Base-by-base conservation (phyloP, 306 rosid species). In the Prunus mume region DNA sequence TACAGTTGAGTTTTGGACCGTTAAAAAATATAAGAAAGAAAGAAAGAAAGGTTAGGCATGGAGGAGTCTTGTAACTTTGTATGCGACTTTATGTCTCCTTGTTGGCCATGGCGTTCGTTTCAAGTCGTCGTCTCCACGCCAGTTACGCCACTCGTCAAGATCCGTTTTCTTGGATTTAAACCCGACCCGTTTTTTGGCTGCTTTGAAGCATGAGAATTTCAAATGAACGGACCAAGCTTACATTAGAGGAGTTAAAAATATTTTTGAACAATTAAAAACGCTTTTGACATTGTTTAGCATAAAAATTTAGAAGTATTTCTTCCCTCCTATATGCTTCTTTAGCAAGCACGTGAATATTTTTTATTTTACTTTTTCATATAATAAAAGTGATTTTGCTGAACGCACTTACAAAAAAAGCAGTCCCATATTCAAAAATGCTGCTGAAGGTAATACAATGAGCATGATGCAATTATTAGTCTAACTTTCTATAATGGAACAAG, bases 61-160 rank as follows among this genome's bases (percentile, higher is more conserved):
- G 41, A 54, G 34, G 9, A 5, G 2, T 9, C 9, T 22, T 61
- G 54, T 9, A 55, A 63, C 11, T 63, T 63, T 58, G 9, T 4
- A 47, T 15, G 76, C 78, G 76, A 82, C 75, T 75, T 41, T 52
- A 5, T 65, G 49, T 34, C 41, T 9, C 12, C 38, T 15, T 13
- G 12, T 25, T 18, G 14, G 17, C 15, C 24, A 11, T 19, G 27
- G 71, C 43, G 45, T 22, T 13, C 7, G 43, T 43, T 27, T 71
- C 27, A 41, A 25, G 61, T 28, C 41, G 82, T 46, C 55, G 68
- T 63, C 1, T 66, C 69, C 78, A 50, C 84, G 89, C 76, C 82
- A 83, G 84, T 88, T 84, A 81, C 89, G 89, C 82, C 89, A 68
- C 67, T 49, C 4, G 30, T 73, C 73, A 22, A 46, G 62, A 69